Evolutionary conservation across 108 stramenopile species (phyloP), one percentile per base, ranked within the genome.

Genomic region (Cyclotella kingstonii): DNA sequence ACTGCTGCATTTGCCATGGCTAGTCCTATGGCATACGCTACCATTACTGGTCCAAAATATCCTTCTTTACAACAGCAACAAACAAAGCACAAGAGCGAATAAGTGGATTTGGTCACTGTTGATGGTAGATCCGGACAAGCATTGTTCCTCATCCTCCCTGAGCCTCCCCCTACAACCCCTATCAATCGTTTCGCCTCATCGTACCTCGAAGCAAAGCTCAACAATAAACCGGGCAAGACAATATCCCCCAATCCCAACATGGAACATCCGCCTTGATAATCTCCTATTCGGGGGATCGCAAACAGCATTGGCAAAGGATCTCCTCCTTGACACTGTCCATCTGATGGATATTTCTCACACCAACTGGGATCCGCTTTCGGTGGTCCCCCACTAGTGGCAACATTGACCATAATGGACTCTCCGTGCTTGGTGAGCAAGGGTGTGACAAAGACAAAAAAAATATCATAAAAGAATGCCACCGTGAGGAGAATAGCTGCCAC

Each of bases 211-310:
- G 79, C 70, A 63, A 84, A 87, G 22, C 80, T 74, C 45, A 95
- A 56, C 25, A 95, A 56, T 64, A 93, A 77, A 1, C 94, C 94
- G 2, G 94, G 94, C 49, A 86, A 73, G 28, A 94, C 79, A 56
- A 96, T 94, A 63, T 96, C 95, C 19, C 95, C 95, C 12, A 96
- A 64, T 22, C 95, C 95, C 52, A 96, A 62, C 81, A 96, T 75
- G 23, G 72, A 73, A 38, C 74, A 79, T 7, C 93, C 87, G 25
- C 86, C 78, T 28, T 56, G 74, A 68, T 87, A 89, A 65, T 93
- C 92, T 27, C 75, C 77, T 54, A 93, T 58, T 6, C 87, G 63
- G 17, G 94, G 94, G 31, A 93, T 67, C 36, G 82, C 64, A 51
- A 95, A 76, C 2, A 95, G 73, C 90, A 95, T 91, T 10, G 94